Percentiles rank a stretch among this genome's conserved stretches.
Evolutionary conservation across 139 green algal species (phyloP).

Genomic region (Tetraselmis chui): DNA sequence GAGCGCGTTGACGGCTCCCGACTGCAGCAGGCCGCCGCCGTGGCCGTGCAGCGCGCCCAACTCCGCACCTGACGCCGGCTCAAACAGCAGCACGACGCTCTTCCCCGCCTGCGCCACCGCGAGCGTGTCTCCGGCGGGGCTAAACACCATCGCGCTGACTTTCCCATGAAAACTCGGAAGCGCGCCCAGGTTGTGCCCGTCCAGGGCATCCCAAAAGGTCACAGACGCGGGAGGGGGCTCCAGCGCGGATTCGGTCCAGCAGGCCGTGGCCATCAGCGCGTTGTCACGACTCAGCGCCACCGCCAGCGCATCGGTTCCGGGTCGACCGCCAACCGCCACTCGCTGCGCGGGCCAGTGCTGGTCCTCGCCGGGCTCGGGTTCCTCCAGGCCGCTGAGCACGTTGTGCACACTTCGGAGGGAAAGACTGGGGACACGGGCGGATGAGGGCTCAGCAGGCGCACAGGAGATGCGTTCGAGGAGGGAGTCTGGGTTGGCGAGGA

Average conservation of each 20-base stretch:
- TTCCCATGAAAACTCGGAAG: not conserved
- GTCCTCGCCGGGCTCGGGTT: not conserved
- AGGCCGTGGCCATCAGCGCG: not conserved
- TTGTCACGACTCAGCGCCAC: not conserved
- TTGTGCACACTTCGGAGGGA: not conserved
- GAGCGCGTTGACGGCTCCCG: not conserved
- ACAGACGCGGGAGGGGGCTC: not conserved
- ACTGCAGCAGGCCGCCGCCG: not conserved
- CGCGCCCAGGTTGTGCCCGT: not conserved
- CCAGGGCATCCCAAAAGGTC: not conserved
- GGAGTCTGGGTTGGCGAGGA: not conserved
- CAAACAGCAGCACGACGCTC: not conserved
- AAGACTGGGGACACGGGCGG: too few species aligned
- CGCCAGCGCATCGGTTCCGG: not conserved
- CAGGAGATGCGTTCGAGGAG: not conserved
- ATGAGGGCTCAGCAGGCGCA: not conserved
- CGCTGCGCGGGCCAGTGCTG: not conserved
- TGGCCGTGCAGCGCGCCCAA: not conserved
- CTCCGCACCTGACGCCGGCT: not conserved
- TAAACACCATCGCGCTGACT: constrained; percentile 47
- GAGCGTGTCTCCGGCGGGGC: constrained; percentile 33
- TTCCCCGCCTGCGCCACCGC: constrained; percentile 19
- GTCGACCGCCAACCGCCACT: not conserved
- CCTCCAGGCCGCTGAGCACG: not conserved
- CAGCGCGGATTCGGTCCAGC: not conserved